Evolutionary conservation across 345 rosid species (phyloP).

Genomic region (Barbarea vulgaris): DNA sequence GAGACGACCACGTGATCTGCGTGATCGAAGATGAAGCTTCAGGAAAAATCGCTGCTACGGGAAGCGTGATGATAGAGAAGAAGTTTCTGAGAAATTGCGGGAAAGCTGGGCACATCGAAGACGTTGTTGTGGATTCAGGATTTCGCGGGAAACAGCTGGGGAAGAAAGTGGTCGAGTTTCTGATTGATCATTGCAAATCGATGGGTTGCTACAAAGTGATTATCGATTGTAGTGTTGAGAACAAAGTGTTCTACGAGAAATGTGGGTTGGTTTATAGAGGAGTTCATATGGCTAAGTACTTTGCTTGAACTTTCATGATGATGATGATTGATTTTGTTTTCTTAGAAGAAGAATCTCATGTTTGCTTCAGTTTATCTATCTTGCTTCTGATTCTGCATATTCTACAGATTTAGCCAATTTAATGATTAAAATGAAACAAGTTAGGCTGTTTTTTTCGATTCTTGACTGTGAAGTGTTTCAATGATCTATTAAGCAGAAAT

Average conservation of each 20-base stretch:
- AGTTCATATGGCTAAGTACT: slow-evolving; percentile 75
- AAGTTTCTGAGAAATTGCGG: slow-evolving; percentile 87
- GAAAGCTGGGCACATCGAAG: slow-evolving; percentile 87
- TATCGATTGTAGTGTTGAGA: slow-evolving; percentile 69
- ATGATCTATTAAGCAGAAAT: no score
- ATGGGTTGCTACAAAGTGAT: slow-evolving; percentile 86
- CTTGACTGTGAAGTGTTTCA: neutral
- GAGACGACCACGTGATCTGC: slow-evolving; percentile 79
- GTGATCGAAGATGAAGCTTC: slow-evolving; percentile 69
- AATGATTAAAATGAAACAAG: neutral
- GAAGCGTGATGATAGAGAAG: slow-evolving; percentile 77
- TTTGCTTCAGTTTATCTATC: neutral
- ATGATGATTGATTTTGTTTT: neutral
- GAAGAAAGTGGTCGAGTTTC: slow-evolving; percentile 61
- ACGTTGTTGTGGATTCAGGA: slow-evolving; percentile 68
- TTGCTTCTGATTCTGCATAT: neutral
- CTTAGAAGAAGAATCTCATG: neutral
- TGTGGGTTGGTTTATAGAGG: slow-evolving; percentile 71
- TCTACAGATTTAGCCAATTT: neutral
- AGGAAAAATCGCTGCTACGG: slow-evolving; percentile 67
- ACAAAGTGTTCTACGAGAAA: slow-evolving; percentile 69
- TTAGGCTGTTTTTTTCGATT: neutral
- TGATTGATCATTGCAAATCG: slow-evolving; percentile 56
- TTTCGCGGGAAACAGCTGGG: slow-evolving; percentile 72
- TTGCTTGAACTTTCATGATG: slow-evolving; percentile 29